Base-by-base conservation (phyloP, 106 monocot genomes). In the Acorus calamus region DNA sequence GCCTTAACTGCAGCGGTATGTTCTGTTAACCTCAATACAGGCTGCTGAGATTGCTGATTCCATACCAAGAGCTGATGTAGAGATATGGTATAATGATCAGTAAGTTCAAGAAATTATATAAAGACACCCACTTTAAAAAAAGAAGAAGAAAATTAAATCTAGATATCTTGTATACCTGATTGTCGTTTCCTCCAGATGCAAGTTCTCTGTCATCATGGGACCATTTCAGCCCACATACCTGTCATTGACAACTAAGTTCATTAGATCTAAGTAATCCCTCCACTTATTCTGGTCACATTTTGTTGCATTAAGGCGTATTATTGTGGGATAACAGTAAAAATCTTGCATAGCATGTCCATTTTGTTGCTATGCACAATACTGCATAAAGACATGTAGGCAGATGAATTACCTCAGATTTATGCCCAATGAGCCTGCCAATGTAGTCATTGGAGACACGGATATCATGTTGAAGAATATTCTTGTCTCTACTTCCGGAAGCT, bases 181-280 rank as follows among this genome's bases (percentile, higher is more conserved):
- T 98, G 62, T 98, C 96, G 66, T 98, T 98, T 72, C 96, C 96
- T 28, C 96, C 96, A 10, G 96, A 98, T 55, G 96, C 91, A 46
- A 98, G 87, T 63, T 91, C 80, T 14, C 91, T 80, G 55, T 98
- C 96, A 57, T 98, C 96, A 49, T 88, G 85, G 6, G 96, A 98
- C 96, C 96, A 98, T 71, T 91, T 98, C 55, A 98, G 63, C 55
- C 96, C 96, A 69, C 96, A 91, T 1, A 98, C 89, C 94, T 96
- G 49, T 47, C 3, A 5, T 6, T 61, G 13, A 9, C n/a, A 69
- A 28, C 28, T 28, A 28, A 28, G 28, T 28, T 28, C 28, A 28
- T 28, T 28, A 28, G 28, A 28, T 28, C 28, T 28, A 28, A 28
- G 28, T 28, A 28, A 28, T 28, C 28, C 28, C 28, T 28, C 28